Conservation (phyloP, 768 basidiomycete genomes). For the Lactifluus pinguis region DNA sequence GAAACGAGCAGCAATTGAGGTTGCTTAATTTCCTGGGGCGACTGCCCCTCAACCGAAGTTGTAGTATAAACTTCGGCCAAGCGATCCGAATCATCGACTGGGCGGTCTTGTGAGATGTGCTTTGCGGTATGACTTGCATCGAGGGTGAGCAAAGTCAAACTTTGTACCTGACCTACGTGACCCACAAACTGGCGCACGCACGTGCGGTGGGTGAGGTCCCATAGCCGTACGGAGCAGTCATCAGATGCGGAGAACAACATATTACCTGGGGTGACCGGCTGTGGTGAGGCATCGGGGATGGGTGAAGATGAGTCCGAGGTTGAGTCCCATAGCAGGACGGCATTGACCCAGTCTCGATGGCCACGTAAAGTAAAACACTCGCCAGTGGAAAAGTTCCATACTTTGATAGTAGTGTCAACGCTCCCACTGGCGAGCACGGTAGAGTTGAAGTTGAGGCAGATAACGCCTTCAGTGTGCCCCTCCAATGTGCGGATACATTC, state of each 20-base stretch:
- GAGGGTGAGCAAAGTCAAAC: slow-evolving; percentile 67
- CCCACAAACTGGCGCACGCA: slow-evolving; percentile 82
- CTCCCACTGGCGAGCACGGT: slow-evolving; percentile 90
- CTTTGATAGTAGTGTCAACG: slow-evolving; percentile 89
- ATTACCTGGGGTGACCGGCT: slow-evolving; percentile 70
- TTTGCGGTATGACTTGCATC: slow-evolving; percentile 27
- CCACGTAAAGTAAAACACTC: slow-evolving; percentile 90
- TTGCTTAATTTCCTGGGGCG: slow-evolving; percentile 7
- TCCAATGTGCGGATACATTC: slow-evolving; percentile 80
- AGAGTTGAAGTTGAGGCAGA: slow-evolving; percentile 85
- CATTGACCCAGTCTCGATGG: slow-evolving; percentile 93
- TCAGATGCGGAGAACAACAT: slow-evolving; percentile 98
- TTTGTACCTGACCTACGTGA: slow-evolving; percentile 93
- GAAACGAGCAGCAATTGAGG: slow-evolving; percentile 67
- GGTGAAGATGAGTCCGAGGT: slow-evolving; percentile 28
- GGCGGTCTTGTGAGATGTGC: not conserved
- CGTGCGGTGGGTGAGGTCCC: slow-evolving; percentile 76
- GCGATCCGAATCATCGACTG: not conserved
- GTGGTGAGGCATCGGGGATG: slow-evolving; percentile 27
- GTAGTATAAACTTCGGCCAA: not conserved
- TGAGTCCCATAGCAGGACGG: slow-evolving; percentile 86
- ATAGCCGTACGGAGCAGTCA: slow-evolving; percentile 86
- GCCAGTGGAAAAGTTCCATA: slow-evolving; percentile 89
- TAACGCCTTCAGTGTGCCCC: slow-evolving; percentile 87
- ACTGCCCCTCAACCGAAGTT: not conserved